These are phyloP conservation scores for Gastrolobium bilobum DNA, from an alignment of 306 rosid species.

Conservation along the genomic window DNA sequence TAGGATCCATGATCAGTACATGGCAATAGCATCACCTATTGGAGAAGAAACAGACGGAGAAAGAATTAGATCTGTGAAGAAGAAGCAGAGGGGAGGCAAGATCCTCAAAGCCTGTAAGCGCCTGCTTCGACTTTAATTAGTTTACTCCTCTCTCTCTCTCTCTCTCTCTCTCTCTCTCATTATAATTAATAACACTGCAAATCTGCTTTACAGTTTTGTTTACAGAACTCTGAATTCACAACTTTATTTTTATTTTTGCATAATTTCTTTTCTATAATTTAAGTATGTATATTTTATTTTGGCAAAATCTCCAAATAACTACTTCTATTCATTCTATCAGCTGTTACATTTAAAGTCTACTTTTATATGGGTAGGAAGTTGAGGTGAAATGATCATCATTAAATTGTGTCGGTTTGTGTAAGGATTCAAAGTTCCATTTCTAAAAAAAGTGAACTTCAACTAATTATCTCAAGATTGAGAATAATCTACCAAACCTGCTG, in stretches of 20 bases:
- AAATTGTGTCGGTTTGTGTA: background rate
- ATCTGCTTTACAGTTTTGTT: background rate
- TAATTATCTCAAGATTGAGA: background rate
- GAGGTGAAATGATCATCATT: background rate
- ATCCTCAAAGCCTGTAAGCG: constrained; percentile 82
- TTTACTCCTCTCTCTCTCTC: too few species aligned
- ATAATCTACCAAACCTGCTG: too few species aligned
- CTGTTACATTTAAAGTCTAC: too few species aligned
- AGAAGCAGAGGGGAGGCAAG: constrained; percentile 55
- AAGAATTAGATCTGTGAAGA: constrained; percentile 43
- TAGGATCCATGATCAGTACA: constrained; percentile 78
- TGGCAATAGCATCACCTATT: constrained; percentile 49
- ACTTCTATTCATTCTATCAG: too few species aligned
- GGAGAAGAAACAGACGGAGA: constrained; percentile 22
- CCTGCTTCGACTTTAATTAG: constrained; percentile 64
- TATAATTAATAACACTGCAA: too few species aligned
- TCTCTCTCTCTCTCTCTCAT: too few species aligned
- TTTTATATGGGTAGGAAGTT: background rate
- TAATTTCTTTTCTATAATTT: background rate
- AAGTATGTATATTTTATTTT: background rate
- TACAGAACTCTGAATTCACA: too few species aligned
- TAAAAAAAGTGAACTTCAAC: background rate
- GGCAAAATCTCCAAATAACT: too few species aligned
- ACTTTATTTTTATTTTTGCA: too few species aligned
- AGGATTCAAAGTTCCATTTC: background rate